Evolutionary conservation across 176 grass and related monocot species (phyloP).

Genomic region (Areca catechu): DNA sequence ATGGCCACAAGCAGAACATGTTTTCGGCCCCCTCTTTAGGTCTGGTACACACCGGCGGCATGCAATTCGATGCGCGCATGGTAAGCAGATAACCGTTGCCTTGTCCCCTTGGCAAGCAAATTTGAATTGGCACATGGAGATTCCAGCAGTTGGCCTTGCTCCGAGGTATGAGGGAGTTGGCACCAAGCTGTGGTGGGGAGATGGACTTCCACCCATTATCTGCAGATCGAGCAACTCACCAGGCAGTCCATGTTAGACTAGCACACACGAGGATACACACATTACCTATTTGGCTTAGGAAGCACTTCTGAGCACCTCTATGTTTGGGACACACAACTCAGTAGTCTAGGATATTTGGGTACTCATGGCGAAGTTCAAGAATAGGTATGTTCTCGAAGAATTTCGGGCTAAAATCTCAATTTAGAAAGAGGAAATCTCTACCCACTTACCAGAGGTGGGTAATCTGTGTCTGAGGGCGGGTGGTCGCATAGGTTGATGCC

Average conservation of each 20-base stretch:
- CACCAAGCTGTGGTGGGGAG: background rate
- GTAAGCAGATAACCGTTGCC: constrained; percentile 39
- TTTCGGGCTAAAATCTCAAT: background rate
- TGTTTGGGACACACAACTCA: too few relatives aligned
- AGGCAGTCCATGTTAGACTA: background rate
- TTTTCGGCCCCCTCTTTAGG: constrained; percentile 34
- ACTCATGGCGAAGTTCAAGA: too few relatives aligned
- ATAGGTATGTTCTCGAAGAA: too few relatives aligned
- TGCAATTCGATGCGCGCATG: constrained; percentile 39
- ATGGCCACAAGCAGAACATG: constrained; percentile 35
- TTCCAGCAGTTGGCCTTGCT: background rate
- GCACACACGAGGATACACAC: too few relatives aligned
- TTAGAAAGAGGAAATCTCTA: background rate
- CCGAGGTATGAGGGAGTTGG: background rate
- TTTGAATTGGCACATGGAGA: constrained; percentile 43
- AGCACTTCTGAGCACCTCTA: too few relatives aligned
- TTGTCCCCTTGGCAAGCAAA: constrained; percentile 42
- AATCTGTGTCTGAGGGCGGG: constrained; percentile 20
- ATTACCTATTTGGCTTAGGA: too few relatives aligned
- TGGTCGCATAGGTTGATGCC: too few relatives aligned
- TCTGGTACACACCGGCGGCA: constrained; percentile 47
- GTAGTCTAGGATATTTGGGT: too few relatives aligned
- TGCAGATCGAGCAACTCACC: background rate
- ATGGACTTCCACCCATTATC: background rate
- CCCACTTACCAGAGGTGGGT: constrained; percentile 22